Conservation (phyloP, 129 eudicot species). For the Lonicera japonica region DNA sequence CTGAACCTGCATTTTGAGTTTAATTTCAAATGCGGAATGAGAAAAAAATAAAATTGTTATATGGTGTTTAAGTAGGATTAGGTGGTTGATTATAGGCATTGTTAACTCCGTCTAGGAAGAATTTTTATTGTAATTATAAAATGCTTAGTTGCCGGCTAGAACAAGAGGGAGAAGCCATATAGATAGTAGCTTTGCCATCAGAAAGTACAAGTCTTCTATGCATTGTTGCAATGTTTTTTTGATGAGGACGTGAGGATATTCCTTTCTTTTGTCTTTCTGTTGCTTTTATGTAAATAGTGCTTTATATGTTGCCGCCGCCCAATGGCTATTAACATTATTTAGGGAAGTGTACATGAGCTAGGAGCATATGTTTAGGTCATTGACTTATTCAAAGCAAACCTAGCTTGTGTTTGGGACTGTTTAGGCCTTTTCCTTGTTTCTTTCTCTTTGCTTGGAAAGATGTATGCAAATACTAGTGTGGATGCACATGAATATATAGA, state of each 20-base stretch:
- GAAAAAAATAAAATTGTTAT: neutral
- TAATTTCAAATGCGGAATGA: conserved; percentile 3
- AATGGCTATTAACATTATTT: neutral
- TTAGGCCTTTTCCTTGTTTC: no score
- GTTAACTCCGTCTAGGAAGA: conserved; percentile 5
- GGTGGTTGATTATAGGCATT: neutral
- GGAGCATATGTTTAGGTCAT: no score
- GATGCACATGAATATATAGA: no score
- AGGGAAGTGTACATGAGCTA: no score
- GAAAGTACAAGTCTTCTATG: neutral
- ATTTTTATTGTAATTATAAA: neutral
- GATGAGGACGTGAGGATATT: neutral
- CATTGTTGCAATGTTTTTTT: neutral
- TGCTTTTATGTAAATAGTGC: neutral
- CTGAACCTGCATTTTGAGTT: neutral
- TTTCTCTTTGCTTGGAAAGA: no score
- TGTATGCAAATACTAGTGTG: no score
- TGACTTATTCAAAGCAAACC: no score
- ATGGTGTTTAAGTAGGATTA: neutral
- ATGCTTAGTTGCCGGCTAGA: conserved; percentile 25
- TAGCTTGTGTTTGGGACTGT: no score
- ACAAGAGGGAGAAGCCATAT: neutral
- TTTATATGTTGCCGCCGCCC: neutral
- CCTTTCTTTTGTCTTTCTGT: neutral
- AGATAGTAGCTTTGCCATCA: neutral